These are phyloP conservation scores for Flagelloscypha sp. DNA, from an alignment of 768 basidiomycete genomes.

Conservation along the genomic window DNA sequence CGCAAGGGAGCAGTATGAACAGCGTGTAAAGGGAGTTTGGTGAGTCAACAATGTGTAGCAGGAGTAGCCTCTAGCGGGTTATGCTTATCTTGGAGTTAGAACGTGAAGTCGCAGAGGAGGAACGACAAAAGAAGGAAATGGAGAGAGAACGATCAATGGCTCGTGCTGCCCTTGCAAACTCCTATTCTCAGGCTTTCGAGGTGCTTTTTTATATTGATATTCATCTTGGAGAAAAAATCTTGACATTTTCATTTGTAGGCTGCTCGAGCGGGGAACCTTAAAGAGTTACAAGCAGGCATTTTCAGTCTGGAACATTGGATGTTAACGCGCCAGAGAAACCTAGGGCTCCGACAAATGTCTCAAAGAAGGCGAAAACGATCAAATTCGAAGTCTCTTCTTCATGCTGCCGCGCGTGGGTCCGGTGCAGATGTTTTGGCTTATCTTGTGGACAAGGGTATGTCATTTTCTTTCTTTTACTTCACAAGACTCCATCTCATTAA, in stretches of 20 bases:
- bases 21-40: constrained; percentile 27
- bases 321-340: constrained; percentile 23
- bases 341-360: constrained; percentile 12
- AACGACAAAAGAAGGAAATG: constrained; percentile 18
- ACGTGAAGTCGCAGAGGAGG: constrained; percentile 24
- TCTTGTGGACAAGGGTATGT: constrained; percentile 27
- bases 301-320: no score
- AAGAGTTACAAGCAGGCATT: no score
- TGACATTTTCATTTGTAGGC: no score
- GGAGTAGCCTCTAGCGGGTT: not conserved
- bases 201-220: no score
- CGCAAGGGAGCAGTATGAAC: constrained; percentile 24
- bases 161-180: no score
- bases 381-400: constrained; percentile 24
- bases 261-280: no score
- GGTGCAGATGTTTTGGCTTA: constrained; percentile 22
- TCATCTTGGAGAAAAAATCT: no score
- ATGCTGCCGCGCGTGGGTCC: constrained; percentile 26
- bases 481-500: not conserved
- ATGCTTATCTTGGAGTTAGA: constrained; percentile 14
- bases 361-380: constrained; percentile 14
- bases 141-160: constrained; percentile 21
- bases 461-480: constrained; percentile 1
- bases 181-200: no score
- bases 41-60: constrained; percentile 8